Percentiles rank a stretch among this genome's conserved stretches.
phyloP scores from a whole-genome alignment of 176 grass and related monocot genomes.

The Microstegium vimineum region DNA sequence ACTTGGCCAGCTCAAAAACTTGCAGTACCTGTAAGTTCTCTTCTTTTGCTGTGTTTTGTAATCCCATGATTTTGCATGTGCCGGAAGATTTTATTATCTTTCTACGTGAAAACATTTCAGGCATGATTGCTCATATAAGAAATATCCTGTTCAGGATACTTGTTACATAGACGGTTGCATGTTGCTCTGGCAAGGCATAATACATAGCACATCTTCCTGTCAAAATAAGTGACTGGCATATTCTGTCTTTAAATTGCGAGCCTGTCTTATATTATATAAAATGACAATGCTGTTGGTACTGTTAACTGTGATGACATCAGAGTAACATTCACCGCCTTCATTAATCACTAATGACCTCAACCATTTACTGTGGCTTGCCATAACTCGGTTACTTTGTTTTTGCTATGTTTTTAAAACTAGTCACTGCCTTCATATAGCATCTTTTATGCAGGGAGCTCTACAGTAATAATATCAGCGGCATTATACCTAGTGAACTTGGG shows the following conservation, averaged over 20 bases:
- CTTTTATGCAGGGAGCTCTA: slow-evolving; percentile 70
- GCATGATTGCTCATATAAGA: slow-evolving; percentile 2
- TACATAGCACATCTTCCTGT: neutral
- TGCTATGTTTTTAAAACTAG: neutral
- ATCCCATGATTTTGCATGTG: slow-evolving; percentile 14
- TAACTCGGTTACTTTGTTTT: neutral
- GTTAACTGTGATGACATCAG: neutral
- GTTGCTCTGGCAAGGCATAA: neutral
- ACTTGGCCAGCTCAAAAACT: slow-evolving; percentile 93
- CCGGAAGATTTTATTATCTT: neutral
- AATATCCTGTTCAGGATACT: neutral
- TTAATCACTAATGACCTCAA: neutral
- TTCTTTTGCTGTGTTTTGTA: neutral
- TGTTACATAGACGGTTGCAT: neutral
- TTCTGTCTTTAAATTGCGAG: neutral
- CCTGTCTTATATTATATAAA: neutral
- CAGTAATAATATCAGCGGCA: slow-evolving; percentile 91
- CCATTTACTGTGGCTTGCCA: neutral
- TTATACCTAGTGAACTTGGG: slow-evolving; percentile 72
- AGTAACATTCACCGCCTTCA: neutral
- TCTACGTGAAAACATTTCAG: neutral
- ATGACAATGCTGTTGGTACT: too few species aligned
- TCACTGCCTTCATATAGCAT: slow-evolving; percentile 29
- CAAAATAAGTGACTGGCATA: neutral
- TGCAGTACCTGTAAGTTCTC: slow-evolving; percentile 89